These are phyloP conservation scores for Imleria badia DNA, from an alignment of 768 basidiomycete genomes.

Conservation along the genomic window DNA sequence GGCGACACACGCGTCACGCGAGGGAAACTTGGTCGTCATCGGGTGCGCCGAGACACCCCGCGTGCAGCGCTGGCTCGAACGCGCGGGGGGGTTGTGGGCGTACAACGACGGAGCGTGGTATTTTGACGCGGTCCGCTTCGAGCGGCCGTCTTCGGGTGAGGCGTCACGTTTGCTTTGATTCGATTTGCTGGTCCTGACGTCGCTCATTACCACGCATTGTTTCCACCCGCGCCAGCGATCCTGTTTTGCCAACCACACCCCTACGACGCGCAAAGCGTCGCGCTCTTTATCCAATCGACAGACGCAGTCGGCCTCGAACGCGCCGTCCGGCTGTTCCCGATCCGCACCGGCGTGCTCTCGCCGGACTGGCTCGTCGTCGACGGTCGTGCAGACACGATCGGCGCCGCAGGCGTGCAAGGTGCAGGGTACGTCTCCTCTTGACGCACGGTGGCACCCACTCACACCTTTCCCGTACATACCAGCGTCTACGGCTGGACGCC, in stretches of 20 bases:
- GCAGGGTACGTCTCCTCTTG: slow-evolving; percentile 59
- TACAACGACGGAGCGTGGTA: slow-evolving; percentile 22
- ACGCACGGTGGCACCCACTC: neutral
- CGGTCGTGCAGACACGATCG: slow-evolving; percentile 49
- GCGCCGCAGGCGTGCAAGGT: slow-evolving; percentile 71
- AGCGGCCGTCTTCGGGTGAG: slow-evolving; percentile 23
- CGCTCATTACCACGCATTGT: neutral
- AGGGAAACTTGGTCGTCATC: slow-evolving; percentile 61
- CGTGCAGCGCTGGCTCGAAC: slow-evolving; percentile 33
- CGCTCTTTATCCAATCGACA: slow-evolving; percentile 61
- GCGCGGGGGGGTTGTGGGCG: slow-evolving; percentile 12
- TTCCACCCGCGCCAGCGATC: slow-evolving; percentile 39
- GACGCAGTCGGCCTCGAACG: slow-evolving; percentile 63
- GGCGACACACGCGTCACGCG: slow-evolving; percentile 13
- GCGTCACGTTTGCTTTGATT: neutral
- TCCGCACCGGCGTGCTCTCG: slow-evolving; percentile 73
- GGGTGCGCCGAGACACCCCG: slow-evolving; percentile 41
- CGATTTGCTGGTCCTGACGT: neutral
- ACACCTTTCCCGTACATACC: too few species aligned
- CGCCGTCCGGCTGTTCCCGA: slow-evolving; percentile 71
- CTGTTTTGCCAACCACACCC: slow-evolving; percentile 55
- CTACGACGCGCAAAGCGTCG: slow-evolving; percentile 29
- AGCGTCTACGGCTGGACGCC: slow-evolving; percentile 25
- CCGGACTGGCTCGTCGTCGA: slow-evolving; percentile 79
- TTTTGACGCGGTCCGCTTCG: slow-evolving; percentile 14